These are phyloP conservation scores for Corynascus novoguineensis DNA, from an alignment of 495 filamentous ascomycete species.

Conservation along the genomic window DNA sequence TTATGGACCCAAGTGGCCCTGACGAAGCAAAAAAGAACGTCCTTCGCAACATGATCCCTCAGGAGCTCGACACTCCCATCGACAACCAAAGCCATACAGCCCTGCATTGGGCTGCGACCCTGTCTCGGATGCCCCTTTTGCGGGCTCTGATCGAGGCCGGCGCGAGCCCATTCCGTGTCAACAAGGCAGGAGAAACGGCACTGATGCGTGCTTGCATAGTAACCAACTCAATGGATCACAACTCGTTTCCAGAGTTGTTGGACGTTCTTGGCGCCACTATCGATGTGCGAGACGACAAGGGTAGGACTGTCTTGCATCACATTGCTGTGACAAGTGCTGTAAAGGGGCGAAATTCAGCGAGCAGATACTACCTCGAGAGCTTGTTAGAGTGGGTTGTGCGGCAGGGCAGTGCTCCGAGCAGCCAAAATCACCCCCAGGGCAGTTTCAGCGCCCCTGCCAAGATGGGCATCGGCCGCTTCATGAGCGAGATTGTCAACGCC, in stretches of 20 bases:
- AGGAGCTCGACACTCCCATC: conserved; percentile 85
- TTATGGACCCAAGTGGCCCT: conserved; percentile 64
- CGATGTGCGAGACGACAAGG: conserved; percentile 79
- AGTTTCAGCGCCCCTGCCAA: conserved; percentile 43
- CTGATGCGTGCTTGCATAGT: conserved; percentile 82
- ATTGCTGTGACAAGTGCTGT: conserved; percentile 92
- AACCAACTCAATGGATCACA: conserved; percentile 83
- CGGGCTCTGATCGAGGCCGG: conserved; percentile 74
- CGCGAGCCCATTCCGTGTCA: conserved; percentile 79
- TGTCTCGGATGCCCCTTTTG: conserved; percentile 76
- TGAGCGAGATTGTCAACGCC: conserved; percentile 91
- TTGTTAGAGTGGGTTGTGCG: conserved; percentile 90
- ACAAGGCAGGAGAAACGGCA: conserved; percentile 81
- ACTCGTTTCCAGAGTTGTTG: conserved; percentile 73
- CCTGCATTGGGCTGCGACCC: conserved; percentile 93
- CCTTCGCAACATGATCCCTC: conserved; percentile 56
- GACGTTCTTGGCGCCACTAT: conserved; percentile 87
- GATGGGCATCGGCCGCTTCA: conserved; percentile 82
- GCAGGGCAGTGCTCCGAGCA: conserved; percentile 62
- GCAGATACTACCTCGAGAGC: conserved; percentile 88
- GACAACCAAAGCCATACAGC: conserved; percentile 82
- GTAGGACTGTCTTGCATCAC: conserved; percentile 89
- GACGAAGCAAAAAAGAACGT: conserved; percentile 44
- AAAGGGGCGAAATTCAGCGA: conserved; percentile 76
- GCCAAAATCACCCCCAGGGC: conserved; percentile 42